Conservation (phyloP, 2,329 filamentous ascomycete species). For the Drechslerella stenobrocha region DNA sequence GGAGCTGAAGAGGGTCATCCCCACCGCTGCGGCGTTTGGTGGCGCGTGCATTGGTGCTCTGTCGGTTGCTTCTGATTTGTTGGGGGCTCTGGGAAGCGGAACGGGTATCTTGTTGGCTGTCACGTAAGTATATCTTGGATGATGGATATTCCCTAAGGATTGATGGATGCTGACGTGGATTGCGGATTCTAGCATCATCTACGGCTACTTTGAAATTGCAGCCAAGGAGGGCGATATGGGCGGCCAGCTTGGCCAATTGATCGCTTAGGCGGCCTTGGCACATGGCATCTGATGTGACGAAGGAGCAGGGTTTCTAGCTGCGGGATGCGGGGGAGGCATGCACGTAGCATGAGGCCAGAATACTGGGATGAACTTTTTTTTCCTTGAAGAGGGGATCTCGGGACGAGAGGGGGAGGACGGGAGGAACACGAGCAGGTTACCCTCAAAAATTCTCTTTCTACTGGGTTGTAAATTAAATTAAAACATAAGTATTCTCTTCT, state of each 20-base stretch:
- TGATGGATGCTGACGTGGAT: slow-evolving; percentile 55
- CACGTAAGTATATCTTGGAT: slow-evolving; percentile 69
- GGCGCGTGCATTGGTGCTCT: slow-evolving; percentile 98
- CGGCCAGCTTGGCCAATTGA: slow-evolving; percentile 60
- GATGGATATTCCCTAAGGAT: background rate
- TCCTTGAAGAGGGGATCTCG: too few species aligned
- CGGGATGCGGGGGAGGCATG: too few species aligned
- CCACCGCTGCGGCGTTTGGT: slow-evolving; percentile 95
- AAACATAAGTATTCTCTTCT: slow-evolving; percentile 21
- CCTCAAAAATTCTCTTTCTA: slow-evolving; percentile 29
- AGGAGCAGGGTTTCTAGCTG: too few species aligned
- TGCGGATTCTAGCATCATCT: slow-evolving; percentile 79
- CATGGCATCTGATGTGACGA: background rate
- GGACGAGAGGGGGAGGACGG: background rate
- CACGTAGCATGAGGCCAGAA: too few species aligned
- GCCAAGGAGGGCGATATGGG: slow-evolving; percentile 96
- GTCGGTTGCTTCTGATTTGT: slow-evolving; percentile 90
- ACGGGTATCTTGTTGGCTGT: slow-evolving; percentile 98
- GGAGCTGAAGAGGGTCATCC: slow-evolving; percentile 98
- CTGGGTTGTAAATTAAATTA: slow-evolving; percentile 48
- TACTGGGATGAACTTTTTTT: too few species aligned
- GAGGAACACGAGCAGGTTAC: slow-evolving; percentile 5
- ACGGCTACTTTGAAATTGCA: slow-evolving; percentile 98
- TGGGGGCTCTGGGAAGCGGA: slow-evolving; percentile 92
- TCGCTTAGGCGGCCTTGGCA: slow-evolving; percentile 49